Conservation (phyloP, 495 filamentous ascomycete genomes). For the Aspergillus bertholletiae region DNA sequence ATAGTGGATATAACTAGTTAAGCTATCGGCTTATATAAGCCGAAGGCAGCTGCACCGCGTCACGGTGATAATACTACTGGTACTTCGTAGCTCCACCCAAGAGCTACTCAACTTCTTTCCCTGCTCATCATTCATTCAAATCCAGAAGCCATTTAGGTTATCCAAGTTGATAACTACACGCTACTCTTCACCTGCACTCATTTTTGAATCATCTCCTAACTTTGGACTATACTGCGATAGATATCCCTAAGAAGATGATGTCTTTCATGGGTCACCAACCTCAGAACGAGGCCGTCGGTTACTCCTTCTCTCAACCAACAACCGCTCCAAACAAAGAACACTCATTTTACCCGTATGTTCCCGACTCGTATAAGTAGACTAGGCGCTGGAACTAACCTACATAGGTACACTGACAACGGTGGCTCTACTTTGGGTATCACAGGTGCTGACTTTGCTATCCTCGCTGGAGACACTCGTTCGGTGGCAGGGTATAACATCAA, state of each 20-base stretch:
- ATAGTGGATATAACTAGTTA: neutral
- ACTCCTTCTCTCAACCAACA: slow-evolving; percentile 57
- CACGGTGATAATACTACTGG: slow-evolving; percentile 27
- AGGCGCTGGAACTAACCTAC: slow-evolving; percentile 5
- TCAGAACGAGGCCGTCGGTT: slow-evolving; percentile 46
- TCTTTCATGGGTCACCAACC: slow-evolving; percentile 42
- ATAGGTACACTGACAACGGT: slow-evolving; percentile 96
- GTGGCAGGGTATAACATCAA: slow-evolving; percentile 98
- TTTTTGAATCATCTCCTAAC: neutral
- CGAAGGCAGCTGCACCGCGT: slow-evolving; percentile 42
- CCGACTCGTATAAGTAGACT: slow-evolving; percentile 14
- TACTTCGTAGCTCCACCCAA: slow-evolving; percentile 11
- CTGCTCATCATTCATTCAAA: neutral
- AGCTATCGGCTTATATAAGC: slow-evolving; percentile 35
- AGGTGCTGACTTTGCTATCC: slow-evolving; percentile 87
- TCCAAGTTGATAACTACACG: neutral
- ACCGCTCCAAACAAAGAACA: slow-evolving; percentile 61
- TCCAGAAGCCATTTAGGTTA: neutral
- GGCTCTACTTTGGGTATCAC: slow-evolving; percentile 94
- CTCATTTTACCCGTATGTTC: slow-evolving; percentile 83
- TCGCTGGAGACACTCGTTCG: slow-evolving; percentile 93
- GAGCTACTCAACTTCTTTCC: neutral
- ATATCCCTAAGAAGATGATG: slow-evolving; percentile 33
- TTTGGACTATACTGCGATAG: neutral
- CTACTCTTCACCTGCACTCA: neutral